These are phyloP conservation scores for Entomortierella chlamydospora DNA, from an alignment of 192 early-diverging fungal species.

Conservation along the genomic window DNA sequence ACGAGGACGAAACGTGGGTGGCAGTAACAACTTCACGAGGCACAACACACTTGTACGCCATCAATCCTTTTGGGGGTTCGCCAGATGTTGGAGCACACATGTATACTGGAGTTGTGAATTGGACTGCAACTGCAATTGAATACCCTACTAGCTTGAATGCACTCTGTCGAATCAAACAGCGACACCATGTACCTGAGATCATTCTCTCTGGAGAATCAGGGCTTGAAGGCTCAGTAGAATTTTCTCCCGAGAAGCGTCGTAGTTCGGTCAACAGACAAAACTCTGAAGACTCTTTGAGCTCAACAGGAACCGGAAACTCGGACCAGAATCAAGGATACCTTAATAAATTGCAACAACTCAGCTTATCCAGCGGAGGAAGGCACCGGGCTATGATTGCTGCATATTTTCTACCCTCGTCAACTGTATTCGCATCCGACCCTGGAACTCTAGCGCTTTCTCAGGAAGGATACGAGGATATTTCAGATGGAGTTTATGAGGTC, in stretches of 20 bases:
- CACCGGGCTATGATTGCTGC: conserved; percentile 47
- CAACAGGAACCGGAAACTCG: conserved; percentile 27
- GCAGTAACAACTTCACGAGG: conserved; percentile 78
- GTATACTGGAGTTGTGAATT: conserved; percentile 51
- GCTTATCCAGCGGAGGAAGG: conserved; percentile 1
- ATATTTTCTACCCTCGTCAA: conserved; percentile 44
- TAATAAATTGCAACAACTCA: conserved; percentile 18
- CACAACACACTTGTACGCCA: conserved; percentile 80
- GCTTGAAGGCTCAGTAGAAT: not conserved
- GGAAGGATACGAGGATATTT: conserved; percentile 19
- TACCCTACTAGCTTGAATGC: conserved; percentile 40
- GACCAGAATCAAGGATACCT: conserved; percentile 34
- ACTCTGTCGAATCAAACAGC: conserved; percentile 49
- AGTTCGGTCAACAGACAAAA: conserved; percentile 25
- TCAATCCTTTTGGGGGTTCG: conserved; percentile 71
- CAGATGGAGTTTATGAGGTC: conserved; percentile 20
- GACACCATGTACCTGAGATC: conserved; percentile 43
- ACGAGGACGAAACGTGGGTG: conserved; percentile 78
- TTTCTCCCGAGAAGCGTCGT: conserved; percentile 16
- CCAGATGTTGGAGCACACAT: conserved; percentile 70
- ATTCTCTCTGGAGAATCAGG: conserved; percentile 21
- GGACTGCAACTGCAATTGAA: conserved; percentile 48
- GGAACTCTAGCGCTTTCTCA: conserved; percentile 18
- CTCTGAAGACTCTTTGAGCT: conserved; percentile 46
- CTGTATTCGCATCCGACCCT: conserved; percentile 45